Conservation (phyloP, 768 basidiomycete genomes). For the Calocera viscosa region DNA sequence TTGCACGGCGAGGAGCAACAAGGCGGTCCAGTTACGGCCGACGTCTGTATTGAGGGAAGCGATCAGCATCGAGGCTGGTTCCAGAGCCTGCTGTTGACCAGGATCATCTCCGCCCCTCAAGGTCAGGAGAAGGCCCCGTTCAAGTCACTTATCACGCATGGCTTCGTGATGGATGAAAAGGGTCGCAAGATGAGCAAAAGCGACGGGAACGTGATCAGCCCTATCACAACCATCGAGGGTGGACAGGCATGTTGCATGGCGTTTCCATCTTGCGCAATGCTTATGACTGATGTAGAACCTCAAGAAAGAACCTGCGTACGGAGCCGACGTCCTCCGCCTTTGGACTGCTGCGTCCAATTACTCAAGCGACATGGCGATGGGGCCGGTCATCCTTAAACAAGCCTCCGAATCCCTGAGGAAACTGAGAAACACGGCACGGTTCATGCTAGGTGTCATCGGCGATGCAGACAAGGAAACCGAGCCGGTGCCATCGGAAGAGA, state of each 20-base stretch:
- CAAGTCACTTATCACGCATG: constrained; percentile 77
- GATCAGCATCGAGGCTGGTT: constrained; percentile 99
- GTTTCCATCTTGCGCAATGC: not conserved
- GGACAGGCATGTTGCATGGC: constrained; percentile 42
- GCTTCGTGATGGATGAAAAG: constrained; percentile 83
- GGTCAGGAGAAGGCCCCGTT: constrained; percentile 45
- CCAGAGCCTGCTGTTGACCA: constrained; percentile 84
- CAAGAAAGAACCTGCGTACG: constrained; percentile 67
- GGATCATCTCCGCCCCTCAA: constrained; percentile 40
- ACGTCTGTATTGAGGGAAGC: constrained; percentile 86
- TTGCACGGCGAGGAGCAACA: not conserved
- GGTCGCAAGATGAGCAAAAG: constrained; percentile 98
- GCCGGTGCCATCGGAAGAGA: constrained; percentile 14
- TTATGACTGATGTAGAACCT: constrained; percentile 35
- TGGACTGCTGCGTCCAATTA: constrained; percentile 92
- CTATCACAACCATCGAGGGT: constrained; percentile 66
- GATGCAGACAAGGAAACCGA: constrained; percentile 23
- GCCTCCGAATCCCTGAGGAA: constrained; percentile 65
- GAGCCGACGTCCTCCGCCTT: constrained; percentile 71
- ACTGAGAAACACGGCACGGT: constrained; percentile 74
- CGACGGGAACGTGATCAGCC: constrained; percentile 79
- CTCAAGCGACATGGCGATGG: constrained; percentile 76
- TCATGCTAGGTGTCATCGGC: constrained; percentile 69
- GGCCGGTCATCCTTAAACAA: constrained; percentile 61
- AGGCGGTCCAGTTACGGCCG: constrained; percentile 35